A percentile compares a stretch with the other conserved stretches of the same genome.
phyloP scores from a whole-genome alignment of 2,329 filamentous ascomycete genomes.

The Geoglossum cookeanum region DNA sequence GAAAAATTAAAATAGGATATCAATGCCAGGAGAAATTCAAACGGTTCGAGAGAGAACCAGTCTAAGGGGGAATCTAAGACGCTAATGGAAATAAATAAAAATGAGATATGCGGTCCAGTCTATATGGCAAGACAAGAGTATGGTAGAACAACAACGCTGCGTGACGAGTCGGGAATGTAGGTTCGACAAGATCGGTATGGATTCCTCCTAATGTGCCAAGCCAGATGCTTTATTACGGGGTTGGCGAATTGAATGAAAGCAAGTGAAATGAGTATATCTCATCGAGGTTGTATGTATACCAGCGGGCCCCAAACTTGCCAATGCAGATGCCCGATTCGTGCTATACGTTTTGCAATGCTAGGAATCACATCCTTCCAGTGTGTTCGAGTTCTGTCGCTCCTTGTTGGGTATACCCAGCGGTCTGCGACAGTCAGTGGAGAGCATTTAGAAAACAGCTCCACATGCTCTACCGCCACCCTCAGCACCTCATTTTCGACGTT shows the following conservation, averaged over 20 bases:
- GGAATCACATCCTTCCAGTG: not conserved
- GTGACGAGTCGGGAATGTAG: too few species aligned
- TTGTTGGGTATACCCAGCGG: not conserved
- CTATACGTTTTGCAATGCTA: constrained; percentile 44
- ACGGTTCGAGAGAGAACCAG: too few species aligned
- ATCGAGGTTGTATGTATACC: constrained; percentile 33
- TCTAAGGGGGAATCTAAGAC: too few species aligned
- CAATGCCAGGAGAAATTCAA: not conserved
- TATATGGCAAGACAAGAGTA: too few species aligned
- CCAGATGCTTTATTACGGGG: not conserved
- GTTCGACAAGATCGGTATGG: too few species aligned
- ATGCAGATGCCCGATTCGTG: constrained; percentile 69
- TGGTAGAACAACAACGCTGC: too few species aligned
- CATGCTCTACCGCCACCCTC: not conserved
- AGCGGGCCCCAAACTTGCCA: constrained; percentile 76
- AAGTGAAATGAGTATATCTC: not conserved
- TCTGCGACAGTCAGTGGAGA: not conserved
- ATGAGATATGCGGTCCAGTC: too few species aligned
- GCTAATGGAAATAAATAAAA: too few species aligned
- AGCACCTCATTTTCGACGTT: not conserved
- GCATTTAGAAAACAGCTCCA: not conserved
- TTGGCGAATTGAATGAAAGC: not conserved
- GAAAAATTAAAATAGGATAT: not conserved
- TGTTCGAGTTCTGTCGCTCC: not conserved
- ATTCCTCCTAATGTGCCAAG: not conserved